Base-by-base conservation (phyloP, 164 flowering plant species). In the Tinospora cordifolia region DNA sequence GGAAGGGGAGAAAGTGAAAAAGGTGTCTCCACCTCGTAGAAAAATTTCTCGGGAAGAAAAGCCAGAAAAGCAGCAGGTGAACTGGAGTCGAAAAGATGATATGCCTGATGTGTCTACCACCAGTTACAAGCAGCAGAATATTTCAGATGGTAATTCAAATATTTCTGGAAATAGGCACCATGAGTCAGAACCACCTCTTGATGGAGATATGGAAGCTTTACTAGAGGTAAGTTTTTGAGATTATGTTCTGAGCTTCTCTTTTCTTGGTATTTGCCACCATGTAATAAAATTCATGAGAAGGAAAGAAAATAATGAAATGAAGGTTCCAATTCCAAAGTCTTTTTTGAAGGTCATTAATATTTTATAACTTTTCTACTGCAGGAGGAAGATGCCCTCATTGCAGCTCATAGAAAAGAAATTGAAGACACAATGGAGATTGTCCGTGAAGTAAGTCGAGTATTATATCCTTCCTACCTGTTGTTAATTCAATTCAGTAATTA, bases 391-490 rank as follows among this genome's bases (percentile, higher is more conserved):
- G 97, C 97, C 65, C 73, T 95, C 39, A 85, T 91, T 76, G 85
- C 93, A 39, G 95, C 99, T 66, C 99, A 95, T 73, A 83, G 98
- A 72, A 95, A 95, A 81, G 97, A 92, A 81, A 91, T 95, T 66
- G 99, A 95, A 83, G 95, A 95, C 69, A 92, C 97, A 0, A 92
- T 92, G 96, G 98, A 92, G 77, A 91, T 95, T 72, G 99, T 95
- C 70, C 96, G 98, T 27, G 99, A 95, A 79, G 99, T 90, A 87
- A 84, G 94, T 78, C 24, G 66, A 22, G 49, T 46, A 69, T 13
- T 15, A 8, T 62, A 14, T 70, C 46, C 63, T 46, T 36, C 54
- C 27, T 10, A 44, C 10, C 63, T 69, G 3, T 19, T 11, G 22
- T 49, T 19, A 51, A 66, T 65, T 8, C 19, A 54, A 21, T 54